Evolutionary conservation across 305 asterid genomes (phyloP).

Genomic region (Fraxinus xanthoxyloides): DNA sequence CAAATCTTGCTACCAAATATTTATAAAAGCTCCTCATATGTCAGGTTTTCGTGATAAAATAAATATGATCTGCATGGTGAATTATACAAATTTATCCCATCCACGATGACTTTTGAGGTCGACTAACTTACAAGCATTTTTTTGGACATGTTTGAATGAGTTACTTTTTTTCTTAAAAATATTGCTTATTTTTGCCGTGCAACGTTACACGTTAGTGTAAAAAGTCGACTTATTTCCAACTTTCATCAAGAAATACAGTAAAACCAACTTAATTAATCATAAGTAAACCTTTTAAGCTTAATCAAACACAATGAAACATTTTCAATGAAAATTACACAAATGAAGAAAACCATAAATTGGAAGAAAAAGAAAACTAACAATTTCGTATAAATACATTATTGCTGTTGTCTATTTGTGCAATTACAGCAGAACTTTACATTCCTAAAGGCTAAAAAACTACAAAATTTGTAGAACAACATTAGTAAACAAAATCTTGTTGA

Average conservation of each 20-base stretch:
- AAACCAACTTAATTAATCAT: background rate
- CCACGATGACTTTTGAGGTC: background rate
- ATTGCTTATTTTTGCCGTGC: background rate
- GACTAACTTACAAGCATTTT: background rate
- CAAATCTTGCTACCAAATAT: background rate
- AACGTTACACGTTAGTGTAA: background rate
- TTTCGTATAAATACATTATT: background rate
- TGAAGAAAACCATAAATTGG: background rate
- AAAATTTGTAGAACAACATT: conserved; percentile 8
- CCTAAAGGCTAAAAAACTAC: conserved; percentile 8
- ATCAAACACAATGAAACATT: background rate
- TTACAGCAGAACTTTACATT: conserved; percentile 15
- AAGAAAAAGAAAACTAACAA: background rate
- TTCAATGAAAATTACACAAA: background rate
- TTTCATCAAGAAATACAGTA: background rate
- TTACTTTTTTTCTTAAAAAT: background rate
- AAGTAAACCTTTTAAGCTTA: background rate
- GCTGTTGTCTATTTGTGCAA: background rate
- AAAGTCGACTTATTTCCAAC: background rate
- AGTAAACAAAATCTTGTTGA: background rate
- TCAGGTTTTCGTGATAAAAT: background rate
- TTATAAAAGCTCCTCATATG: background rate
- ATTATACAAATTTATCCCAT: background rate
- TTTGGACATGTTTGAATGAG: background rate
- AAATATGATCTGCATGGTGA: background rate